These are phyloP conservation scores for Thalassiosira sp. DNA, from an alignment of 352 stramenopile species.

Conservation along the genomic window DNA sequence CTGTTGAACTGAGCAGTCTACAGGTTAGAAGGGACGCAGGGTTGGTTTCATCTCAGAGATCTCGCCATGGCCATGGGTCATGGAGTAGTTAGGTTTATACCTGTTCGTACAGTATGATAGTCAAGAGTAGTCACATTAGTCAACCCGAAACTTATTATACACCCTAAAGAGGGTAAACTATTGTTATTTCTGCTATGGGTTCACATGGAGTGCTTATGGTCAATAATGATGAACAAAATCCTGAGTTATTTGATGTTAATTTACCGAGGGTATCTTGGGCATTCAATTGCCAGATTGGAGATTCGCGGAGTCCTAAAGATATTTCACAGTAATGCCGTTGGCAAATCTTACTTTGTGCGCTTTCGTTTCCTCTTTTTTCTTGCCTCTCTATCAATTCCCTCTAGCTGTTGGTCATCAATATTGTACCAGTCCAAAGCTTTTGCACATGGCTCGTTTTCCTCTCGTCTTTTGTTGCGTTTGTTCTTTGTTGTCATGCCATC, in stretches of 20 bases:
- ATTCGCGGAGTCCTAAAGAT: neutral
- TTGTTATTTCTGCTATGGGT: neutral
- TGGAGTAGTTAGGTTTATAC: too few relatives aligned
- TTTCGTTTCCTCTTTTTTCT: conserved; percentile 18
- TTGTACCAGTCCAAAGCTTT: conserved; percentile 27
- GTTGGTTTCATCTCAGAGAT: too few relatives aligned
- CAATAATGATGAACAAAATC: neutral
- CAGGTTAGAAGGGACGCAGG: too few relatives aligned
- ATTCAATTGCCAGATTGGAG: neutral
- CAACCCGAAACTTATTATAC: too few relatives aligned
- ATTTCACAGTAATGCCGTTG: neutral
- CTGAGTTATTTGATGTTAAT: neutral
- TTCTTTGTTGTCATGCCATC: conserved; percentile 32
- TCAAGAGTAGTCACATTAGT: too few relatives aligned
- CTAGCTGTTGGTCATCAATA: conserved; percentile 14
- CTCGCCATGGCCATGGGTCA: too few relatives aligned
- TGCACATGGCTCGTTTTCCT: conserved; percentile 14
- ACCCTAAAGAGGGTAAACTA: neutral
- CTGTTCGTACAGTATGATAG: too few relatives aligned
- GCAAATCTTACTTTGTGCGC: neutral
- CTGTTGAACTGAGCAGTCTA: too few relatives aligned
- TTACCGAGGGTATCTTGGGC: neutral
- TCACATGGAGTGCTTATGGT: neutral
- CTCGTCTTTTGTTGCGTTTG: conserved; percentile 28
- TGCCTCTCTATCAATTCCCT: conserved; percentile 1